A percentile compares a stretch with the other conserved stretches of the same genome.
Conservation (phyloP, 2,329 filamentous ascomycete species). For the Pseudopithomyces chartarum region DNA sequence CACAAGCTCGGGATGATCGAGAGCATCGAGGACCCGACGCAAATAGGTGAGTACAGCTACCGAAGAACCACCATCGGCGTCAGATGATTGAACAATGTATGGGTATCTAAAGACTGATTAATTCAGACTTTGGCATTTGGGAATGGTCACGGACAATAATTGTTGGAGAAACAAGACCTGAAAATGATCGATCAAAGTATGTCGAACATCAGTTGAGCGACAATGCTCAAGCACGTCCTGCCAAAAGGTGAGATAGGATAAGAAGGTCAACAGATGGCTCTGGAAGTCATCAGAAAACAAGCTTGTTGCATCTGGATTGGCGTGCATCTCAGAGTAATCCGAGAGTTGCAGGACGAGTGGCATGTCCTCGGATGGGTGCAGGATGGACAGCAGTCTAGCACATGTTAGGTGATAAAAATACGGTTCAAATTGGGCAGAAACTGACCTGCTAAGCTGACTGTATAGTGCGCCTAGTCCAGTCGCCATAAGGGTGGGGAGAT, state of each 20-base stretch:
- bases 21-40: constrained; percentile 83
- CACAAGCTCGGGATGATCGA: constrained; percentile 93
- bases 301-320: constrained; percentile 69
- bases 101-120: constrained; percentile 70
- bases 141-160: constrained; percentile 67
- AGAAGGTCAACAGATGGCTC: constrained; percentile 87
- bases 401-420: background rate
- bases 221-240: constrained; percentile 98
- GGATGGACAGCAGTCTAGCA: constrained; percentile 75
- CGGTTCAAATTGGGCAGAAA: background rate
- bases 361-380: constrained; percentile 73
- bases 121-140: background rate
- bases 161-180: constrained; percentile 96
- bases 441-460: constrained; percentile 67
- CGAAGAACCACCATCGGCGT: constrained; percentile 94
- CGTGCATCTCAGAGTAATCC: constrained; percentile 78
- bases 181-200: constrained; percentile 93
- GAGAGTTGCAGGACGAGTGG: constrained; percentile 87
- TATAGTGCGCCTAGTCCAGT: constrained; percentile 84
- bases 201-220: constrained; percentile 86
- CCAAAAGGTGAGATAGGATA: constrained; percentile 96
- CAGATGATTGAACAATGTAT: constrained; percentile 92
- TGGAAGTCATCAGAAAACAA: constrained; percentile 77
- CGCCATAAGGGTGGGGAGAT: constrained; percentile 95
- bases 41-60: constrained; percentile 95